Evolutionary conservation across 2,329 filamentous ascomycete species (phyloP).

Genomic region (Calonectria pauciramosa): DNA sequence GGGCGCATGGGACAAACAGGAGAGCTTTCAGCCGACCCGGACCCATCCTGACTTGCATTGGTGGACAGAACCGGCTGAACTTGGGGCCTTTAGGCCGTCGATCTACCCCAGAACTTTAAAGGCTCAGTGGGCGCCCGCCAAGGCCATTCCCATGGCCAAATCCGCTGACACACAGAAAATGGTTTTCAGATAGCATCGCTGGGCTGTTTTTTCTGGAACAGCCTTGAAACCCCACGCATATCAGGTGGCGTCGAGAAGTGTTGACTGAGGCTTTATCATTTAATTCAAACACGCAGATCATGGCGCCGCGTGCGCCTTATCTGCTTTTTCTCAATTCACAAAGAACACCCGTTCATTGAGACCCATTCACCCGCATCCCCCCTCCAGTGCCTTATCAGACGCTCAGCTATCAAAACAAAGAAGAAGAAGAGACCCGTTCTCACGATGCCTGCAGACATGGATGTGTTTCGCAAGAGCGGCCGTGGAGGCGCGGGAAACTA

Average conservation of each 20-base stretch:
- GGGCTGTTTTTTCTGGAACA: slow-evolving; percentile 21
- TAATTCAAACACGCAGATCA: slow-evolving; percentile 1
- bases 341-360: neutral
- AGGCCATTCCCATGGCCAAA: slow-evolving; percentile 43
- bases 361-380: neutral
- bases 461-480: slow-evolving; percentile 66
- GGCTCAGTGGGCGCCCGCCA: slow-evolving; percentile 38
- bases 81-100: slow-evolving; percentile 12
- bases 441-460: slow-evolving; percentile 48
- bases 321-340: slow-evolving; percentile 4
- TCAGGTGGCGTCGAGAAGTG: slow-evolving; percentile 20
- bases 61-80: neutral
- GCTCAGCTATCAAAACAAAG: neutral
- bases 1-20: neutral
- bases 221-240: slow-evolving; percentile 28
- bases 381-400: neutral
- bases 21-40: slow-evolving; percentile 1
- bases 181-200: slow-evolving; percentile 38
- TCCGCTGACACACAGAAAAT: slow-evolving; percentile 46
- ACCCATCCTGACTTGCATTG: slow-evolving; percentile 25
- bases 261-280: slow-evolving; percentile 18
- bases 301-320: neutral
- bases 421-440: neutral
- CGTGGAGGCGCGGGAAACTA: slow-evolving; percentile 77
- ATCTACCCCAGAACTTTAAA: slow-evolving; percentile 45